Percentiles rank a stretch among this genome's conserved stretches.
Evolutionary conservation across 768 basidiomycete species (phyloP).

Genomic region (Daedalea quercina): DNA sequence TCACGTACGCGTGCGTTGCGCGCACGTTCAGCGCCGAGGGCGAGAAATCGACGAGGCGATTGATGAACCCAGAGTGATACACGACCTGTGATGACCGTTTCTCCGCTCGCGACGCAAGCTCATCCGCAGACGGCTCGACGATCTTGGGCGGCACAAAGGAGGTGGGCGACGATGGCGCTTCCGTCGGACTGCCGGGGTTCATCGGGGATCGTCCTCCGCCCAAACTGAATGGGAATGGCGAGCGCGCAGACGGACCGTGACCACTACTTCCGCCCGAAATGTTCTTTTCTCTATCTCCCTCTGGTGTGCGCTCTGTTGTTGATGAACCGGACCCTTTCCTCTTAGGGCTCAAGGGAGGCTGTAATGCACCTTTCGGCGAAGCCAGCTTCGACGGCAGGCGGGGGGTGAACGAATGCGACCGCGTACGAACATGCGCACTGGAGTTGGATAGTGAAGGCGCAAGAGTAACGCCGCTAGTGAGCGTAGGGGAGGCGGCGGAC

Average conservation of each 20-base stretch:
- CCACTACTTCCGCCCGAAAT: slow-evolving; percentile 9
- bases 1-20: slow-evolving; percentile 21
- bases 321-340: slow-evolving; percentile 44
- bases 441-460: slow-evolving; percentile 21
- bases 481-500: slow-evolving; percentile 16
- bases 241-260: slow-evolving; percentile 15
- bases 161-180: slow-evolving; percentile 17
- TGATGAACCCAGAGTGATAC: slow-evolving; percentile 69
- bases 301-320: slow-evolving; percentile 25
- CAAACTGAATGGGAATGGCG: slow-evolving; percentile 26
- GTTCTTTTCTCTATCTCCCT: slow-evolving; percentile 24
- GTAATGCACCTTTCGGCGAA: slow-evolving; percentile 38
- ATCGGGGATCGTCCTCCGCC: slow-evolving; percentile 15
- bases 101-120: slow-evolving; percentile 25
- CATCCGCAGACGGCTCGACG: slow-evolving; percentile 33
- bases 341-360: slow-evolving; percentile 43
- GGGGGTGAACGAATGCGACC: slow-evolving; percentile 66
- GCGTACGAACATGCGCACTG: slow-evolving; percentile 43
- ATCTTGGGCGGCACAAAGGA: slow-evolving; percentile 45
- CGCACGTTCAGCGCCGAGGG: slow-evolving; percentile 28
- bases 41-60: slow-evolving; percentile 51
- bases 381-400: slow-evolving; percentile 66
- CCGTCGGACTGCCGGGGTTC: slow-evolving; percentile 8
- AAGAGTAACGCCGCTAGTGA: slow-evolving; percentile 11
- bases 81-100: slow-evolving; percentile 76